These are phyloP conservation scores for Hemerocallis citrina DNA, from an alignment of 106 monocot species.

Conservation along the genomic window DNA sequence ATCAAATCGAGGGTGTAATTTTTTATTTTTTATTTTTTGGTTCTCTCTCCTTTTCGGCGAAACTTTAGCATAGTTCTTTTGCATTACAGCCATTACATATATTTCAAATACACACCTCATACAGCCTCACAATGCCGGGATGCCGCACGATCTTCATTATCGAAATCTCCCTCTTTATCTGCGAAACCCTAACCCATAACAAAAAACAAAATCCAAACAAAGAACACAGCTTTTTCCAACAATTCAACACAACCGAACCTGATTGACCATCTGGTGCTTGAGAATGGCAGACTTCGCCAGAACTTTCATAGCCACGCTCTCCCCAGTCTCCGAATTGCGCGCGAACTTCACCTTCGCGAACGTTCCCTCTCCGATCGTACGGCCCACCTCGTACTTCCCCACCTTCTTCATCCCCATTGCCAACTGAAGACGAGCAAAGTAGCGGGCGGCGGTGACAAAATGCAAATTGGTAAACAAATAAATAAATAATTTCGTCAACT, in stretches of 20 bases:
- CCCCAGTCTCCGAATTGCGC: conserved; percentile 53
- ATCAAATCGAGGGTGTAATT: no score
- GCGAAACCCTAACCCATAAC: neutral
- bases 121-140: conserved; percentile 73
- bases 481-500: no score
- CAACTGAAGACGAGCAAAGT: no score
- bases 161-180: conserved; percentile 95
- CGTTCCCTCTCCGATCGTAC: conserved; percentile 87
- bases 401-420: conserved; percentile 40
- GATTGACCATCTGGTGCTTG: conserved; percentile 75
- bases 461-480: no score
- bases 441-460: no score
- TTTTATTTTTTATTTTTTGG: no score
- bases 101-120: conserved; percentile 61
- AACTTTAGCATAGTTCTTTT: no score
- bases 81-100: no score
- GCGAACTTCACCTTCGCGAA: conserved; percentile 97
- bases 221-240: neutral
- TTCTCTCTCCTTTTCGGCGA: no score
- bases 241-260: conserved; percentile 24
- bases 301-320: conserved; percentile 71
- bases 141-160: conserved; percentile 98
- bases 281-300: conserved; percentile 64
- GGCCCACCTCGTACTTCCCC: conserved; percentile 84
- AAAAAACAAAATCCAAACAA: neutral